phyloP scores from a whole-genome alignment of 352 stramenopile species.

The Pelagophyceae sp. region DNA sequence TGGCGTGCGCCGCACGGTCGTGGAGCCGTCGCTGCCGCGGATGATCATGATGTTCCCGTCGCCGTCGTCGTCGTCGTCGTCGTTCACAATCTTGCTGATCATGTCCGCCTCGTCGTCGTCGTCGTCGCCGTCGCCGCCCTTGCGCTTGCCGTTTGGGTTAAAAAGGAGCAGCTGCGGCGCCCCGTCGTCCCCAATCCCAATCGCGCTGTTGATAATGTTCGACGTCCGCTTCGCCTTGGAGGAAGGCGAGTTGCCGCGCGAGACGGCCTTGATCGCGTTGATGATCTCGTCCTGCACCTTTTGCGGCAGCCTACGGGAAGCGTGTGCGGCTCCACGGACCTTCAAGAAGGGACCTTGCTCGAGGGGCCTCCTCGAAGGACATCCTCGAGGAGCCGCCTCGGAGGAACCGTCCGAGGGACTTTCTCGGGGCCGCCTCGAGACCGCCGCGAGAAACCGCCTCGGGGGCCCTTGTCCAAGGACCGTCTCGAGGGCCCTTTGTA shows the following conservation, averaged over 20 bases:
- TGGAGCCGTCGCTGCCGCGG: background rate
- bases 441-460: too few species aligned
- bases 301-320: background rate
- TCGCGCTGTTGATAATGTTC: background rate
- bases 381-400: too few species aligned
- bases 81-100: too few species aligned
- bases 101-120: background rate
- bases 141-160: background rate
- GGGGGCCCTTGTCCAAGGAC: too few species aligned
- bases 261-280: background rate
- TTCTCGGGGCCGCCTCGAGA: too few species aligned
- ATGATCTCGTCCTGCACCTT: background rate
- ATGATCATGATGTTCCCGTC: background rate
- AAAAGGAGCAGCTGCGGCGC: background rate
- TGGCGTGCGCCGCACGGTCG: too few species aligned
- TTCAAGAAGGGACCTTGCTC: too few species aligned
- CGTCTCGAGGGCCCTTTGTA: too few species aligned
- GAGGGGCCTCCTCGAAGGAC: too few species aligned
- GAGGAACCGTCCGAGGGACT: too few species aligned
- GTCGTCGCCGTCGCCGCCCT: background rate
- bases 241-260: background rate
- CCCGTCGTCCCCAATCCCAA: background rate
- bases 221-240: background rate
- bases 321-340: too few species aligned
- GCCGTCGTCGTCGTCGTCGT: slow-evolving; percentile 9